These are phyloP conservation scores for Backusella macrospora DNA, from an alignment of 192 early-diverging fungal genomes.

Conservation along the genomic window DNA sequence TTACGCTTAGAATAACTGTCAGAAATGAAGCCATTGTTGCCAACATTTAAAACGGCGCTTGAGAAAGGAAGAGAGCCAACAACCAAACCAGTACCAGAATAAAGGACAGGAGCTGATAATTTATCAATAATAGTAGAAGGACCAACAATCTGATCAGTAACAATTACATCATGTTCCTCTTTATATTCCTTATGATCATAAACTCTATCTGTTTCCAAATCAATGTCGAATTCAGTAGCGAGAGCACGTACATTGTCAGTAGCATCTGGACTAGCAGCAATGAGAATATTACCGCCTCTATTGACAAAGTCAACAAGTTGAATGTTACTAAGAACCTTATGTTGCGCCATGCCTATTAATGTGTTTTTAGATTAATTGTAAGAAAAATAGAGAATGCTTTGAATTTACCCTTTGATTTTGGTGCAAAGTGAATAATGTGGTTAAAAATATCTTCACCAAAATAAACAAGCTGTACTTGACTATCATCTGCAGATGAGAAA, in stretches of 20 bases:
- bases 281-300: constrained; percentile 87
- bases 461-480: constrained; percentile 54
- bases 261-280: constrained; percentile 68
- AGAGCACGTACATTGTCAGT: constrained; percentile 78
- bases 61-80: constrained; percentile 67
- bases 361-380: background rate
- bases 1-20: constrained; percentile 47
- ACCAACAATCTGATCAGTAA: constrained; percentile 50
- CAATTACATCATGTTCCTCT: constrained; percentile 55
- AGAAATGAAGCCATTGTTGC: constrained; percentile 69
- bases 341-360: background rate
- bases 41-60: constrained; percentile 57
- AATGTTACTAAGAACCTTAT: background rate
- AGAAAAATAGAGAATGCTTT: background rate
- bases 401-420: constrained; percentile 63
- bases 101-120: constrained; percentile 59
- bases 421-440: constrained; percentile 83
- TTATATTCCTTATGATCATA: constrained; percentile 72
- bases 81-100: constrained; percentile 78
- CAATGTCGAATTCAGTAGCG: constrained; percentile 87
- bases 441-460: constrained; percentile 72
- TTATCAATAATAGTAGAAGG: constrained; percentile 46
- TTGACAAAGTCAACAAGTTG: constrained; percentile 83
- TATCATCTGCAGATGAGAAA: constrained; percentile 56
- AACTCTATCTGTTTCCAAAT: constrained; percentile 74